Percentiles rank a stretch among this genome's conserved stretches.
phyloP scores from a whole-genome alignment of 2,329 filamentous ascomycete species.

The Fusarium musae region DNA sequence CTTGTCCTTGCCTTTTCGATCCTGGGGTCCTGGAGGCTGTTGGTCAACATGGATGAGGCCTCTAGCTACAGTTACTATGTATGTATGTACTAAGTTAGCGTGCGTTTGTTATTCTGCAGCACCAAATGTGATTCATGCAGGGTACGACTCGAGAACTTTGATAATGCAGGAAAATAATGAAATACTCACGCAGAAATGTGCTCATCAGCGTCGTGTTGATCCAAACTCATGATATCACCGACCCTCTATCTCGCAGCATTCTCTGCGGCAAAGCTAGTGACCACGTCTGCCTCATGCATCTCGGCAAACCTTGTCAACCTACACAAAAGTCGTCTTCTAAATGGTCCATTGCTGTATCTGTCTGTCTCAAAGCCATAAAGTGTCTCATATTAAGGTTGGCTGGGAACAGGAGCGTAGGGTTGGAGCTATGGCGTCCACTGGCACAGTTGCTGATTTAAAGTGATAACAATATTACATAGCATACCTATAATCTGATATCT shows the following conservation, averaged over 20 bases:
- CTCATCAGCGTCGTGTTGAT: slow-evolving; percentile 1
- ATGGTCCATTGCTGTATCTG: background rate
- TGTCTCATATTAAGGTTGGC: background rate
- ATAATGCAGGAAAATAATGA: background rate
- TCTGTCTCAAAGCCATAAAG: slow-evolving; percentile 7
- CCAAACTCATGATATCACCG: background rate
- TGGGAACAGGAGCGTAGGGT: background rate
- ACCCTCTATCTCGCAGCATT: slow-evolving; percentile 2
- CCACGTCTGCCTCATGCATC: background rate
- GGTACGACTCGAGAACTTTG: slow-evolving; percentile 37
- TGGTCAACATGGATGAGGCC: slow-evolving; percentile 12
- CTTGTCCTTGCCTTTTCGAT: slow-evolving; percentile 15
- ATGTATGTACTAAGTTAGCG: background rate
- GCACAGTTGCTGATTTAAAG: background rate
- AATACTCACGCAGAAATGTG: slow-evolving; percentile 10
- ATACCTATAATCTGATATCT: background rate
- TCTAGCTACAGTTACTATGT: background rate
- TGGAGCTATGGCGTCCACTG: background rate
- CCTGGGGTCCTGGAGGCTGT: background rate
- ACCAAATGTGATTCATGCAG: slow-evolving; percentile 43
- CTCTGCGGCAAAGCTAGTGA: slow-evolving; percentile 19
- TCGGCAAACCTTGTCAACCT: slow-evolving; percentile 14
- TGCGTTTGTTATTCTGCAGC: slow-evolving; percentile 19
- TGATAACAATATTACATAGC: background rate
- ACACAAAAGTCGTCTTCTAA: background rate